These are phyloP conservation scores for Triglochin maritima DNA, from an alignment of 106 monocot genomes.

Conservation along the genomic window DNA sequence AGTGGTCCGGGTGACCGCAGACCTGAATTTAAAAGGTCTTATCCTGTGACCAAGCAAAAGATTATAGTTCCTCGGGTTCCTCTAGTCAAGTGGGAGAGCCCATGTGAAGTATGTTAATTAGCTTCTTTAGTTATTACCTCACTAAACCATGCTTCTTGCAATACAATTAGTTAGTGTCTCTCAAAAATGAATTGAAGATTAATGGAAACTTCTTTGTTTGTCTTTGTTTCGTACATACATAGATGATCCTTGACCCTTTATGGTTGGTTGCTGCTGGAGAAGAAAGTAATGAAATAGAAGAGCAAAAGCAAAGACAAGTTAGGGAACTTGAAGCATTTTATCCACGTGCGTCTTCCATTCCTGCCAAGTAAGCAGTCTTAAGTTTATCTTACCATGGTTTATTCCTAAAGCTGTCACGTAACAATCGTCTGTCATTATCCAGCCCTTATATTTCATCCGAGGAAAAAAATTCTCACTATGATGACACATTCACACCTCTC, in stretches of 20 bases:
- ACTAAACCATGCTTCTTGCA: not conserved
- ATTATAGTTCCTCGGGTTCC: slow-evolving; percentile 47
- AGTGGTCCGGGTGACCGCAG: slow-evolving; percentile 44
- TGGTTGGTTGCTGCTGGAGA: slow-evolving; percentile 81
- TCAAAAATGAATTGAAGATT: too few species aligned
- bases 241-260: slow-evolving; percentile 29
- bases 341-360: slow-evolving; percentile 58
- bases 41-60: slow-evolving; percentile 9
- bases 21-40: slow-evolving; percentile 61
- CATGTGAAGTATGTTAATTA: slow-evolving; percentile 32
- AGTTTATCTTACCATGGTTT: not conserved
- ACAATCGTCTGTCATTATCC: slow-evolving; percentile 5
- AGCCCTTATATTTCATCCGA: slow-evolving; percentile 49
- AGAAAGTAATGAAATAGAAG: slow-evolving; percentile 54
- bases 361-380: slow-evolving; percentile 45
- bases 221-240: not conserved
- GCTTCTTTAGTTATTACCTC: not conserved
- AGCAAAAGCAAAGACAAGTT: slow-evolving; percentile 43
- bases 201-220: not conserved
- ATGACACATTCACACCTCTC: slow-evolving; percentile 33
- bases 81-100: slow-evolving; percentile 53
- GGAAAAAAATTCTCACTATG: slow-evolving; percentile 14
- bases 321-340: slow-evolving; percentile 78
- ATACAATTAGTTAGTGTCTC: not conserved
- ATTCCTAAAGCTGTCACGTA: not conserved